These are phyloP conservation scores for Neoboletus subvelutipes DNA, from an alignment of 768 basidiomycete genomes.

Conservation along the genomic window DNA sequence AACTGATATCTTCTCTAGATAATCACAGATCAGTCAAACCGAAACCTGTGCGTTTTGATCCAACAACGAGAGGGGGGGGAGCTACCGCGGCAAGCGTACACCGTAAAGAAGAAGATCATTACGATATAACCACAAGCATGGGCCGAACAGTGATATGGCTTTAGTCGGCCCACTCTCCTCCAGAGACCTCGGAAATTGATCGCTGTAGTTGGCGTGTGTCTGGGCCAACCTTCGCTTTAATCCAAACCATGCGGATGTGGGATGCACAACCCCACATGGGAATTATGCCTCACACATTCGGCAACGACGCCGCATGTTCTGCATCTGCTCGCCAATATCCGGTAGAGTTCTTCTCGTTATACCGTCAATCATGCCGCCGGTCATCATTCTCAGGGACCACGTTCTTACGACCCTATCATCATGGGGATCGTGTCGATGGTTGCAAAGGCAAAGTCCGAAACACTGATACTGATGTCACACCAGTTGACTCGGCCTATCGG, in stretches of 20 bases:
- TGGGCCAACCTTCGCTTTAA: not conserved
- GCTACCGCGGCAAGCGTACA: not conserved
- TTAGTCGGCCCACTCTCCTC: not conserved
- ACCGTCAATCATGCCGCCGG: not conserved
- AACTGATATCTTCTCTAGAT: not conserved
- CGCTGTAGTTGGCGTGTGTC: not conserved
- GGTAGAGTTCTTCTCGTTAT: not conserved
- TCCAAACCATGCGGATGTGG: not conserved
- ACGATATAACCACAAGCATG: not conserved
- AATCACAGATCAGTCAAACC: not conserved
- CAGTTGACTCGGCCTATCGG: not conserved
- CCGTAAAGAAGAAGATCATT: not conserved
- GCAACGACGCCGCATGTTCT: not conserved
- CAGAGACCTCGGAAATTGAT: not conserved
- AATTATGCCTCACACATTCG: not conserved
- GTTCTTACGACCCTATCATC: not conserved
- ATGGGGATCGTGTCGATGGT: not conserved
- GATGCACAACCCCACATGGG: too few relatives aligned
- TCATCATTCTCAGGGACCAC: not conserved
- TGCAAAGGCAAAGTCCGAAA: not conserved
- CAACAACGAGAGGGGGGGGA: not conserved
- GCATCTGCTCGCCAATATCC: not conserved
- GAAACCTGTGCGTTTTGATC: conserved; percentile 5
- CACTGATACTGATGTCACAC: too few relatives aligned
- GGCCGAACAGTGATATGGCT: too few relatives aligned